Conservation (phyloP, 148 eudicot genomes). For the Rhododendron molle region DNA sequence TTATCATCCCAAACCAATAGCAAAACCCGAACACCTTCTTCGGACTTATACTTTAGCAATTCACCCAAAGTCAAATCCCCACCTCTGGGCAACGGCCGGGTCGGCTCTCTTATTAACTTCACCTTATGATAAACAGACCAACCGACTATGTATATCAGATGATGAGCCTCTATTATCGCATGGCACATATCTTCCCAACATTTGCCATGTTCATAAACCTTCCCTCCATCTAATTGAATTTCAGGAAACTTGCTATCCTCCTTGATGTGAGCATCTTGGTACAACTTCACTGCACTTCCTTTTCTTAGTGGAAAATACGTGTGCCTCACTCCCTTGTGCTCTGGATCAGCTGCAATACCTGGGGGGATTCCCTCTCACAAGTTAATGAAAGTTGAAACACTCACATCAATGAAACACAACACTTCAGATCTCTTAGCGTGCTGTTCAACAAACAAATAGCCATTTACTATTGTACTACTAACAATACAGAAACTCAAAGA, state of each 20-base stretch:
- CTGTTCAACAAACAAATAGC: background rate
- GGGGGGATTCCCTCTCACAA: background rate
- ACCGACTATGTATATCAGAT: constrained; percentile 80
- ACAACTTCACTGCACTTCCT: constrained; percentile 51
- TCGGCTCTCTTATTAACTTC: constrained; percentile 82
- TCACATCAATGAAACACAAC: background rate
- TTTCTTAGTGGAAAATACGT: constrained; percentile 48
- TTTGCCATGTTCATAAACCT: constrained; percentile 30
- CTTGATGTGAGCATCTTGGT: constrained; percentile 76
- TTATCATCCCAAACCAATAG: constrained; percentile 95
- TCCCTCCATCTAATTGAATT: constrained; percentile 54
- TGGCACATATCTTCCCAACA: constrained; percentile 97
- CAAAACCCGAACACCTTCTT: constrained; percentile 93
- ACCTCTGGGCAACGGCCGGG: constrained; percentile 79
- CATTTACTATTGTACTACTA: background rate
- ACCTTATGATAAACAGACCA: constrained; percentile 87
- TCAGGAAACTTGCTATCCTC: constrained; percentile 40
- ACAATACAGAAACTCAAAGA: background rate
- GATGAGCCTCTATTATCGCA: constrained; percentile 84
- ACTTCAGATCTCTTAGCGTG: background rate
- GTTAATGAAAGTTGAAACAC: background rate
- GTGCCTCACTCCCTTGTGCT: constrained; percentile 35
- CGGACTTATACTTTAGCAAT: constrained; percentile 84
- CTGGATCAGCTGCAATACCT: constrained; percentile 37
- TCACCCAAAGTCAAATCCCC: constrained; percentile 86